A percentile compares a stretch with the other conserved stretches of the same genome.
These are phyloP conservation scores for Sphagnurus paluster DNA, from an alignment of 1,284 basidiomycete species.

Conservation along the genomic window DNA sequence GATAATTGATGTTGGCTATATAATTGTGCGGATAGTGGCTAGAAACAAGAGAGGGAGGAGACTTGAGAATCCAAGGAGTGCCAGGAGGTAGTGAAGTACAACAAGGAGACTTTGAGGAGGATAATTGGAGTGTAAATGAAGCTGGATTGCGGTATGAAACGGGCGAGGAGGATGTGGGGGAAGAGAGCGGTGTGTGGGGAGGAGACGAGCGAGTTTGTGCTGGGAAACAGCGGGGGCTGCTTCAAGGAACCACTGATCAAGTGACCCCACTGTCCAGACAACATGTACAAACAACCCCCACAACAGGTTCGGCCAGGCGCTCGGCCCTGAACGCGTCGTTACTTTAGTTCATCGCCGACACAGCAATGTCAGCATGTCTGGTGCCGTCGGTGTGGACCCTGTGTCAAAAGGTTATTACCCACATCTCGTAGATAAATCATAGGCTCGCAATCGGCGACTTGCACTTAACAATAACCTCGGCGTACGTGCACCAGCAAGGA, in stretches of 20 bases:
- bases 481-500: background rate
- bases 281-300: slow-evolving; percentile 23
- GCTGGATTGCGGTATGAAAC: slow-evolving; percentile 8
- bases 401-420: too few species aligned
- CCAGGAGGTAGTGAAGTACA: slow-evolving; percentile 12
- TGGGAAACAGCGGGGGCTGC: slow-evolving; percentile 20
- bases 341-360: too few species aligned
- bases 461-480: background rate
- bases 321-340: background rate
- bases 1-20: slow-evolving; percentile 21
- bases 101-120: slow-evolving; percentile 12
- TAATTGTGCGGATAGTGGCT: slow-evolving; percentile 19
- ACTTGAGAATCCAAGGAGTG: slow-evolving; percentile 13
- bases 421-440: too few species aligned
- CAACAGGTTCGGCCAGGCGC: background rate
- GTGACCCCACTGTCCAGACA: slow-evolving; percentile 26
- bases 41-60: slow-evolving; percentile 16
- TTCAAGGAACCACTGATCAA: slow-evolving; percentile 25
- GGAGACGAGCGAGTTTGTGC: slow-evolving; percentile 21
- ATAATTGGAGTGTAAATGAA: slow-evolving; percentile 6
- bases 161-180: slow-evolving; percentile 10
- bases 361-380: too few species aligned
- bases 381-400: too few species aligned
- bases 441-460: background rate
- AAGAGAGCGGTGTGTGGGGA: slow-evolving; percentile 17